A percentile compares a stretch with the other conserved stretches of the same genome.
These are phyloP conservation scores for Evernia prunastri DNA, from an alignment of 495 filamentous ascomycete genomes.

Conservation along the genomic window DNA sequence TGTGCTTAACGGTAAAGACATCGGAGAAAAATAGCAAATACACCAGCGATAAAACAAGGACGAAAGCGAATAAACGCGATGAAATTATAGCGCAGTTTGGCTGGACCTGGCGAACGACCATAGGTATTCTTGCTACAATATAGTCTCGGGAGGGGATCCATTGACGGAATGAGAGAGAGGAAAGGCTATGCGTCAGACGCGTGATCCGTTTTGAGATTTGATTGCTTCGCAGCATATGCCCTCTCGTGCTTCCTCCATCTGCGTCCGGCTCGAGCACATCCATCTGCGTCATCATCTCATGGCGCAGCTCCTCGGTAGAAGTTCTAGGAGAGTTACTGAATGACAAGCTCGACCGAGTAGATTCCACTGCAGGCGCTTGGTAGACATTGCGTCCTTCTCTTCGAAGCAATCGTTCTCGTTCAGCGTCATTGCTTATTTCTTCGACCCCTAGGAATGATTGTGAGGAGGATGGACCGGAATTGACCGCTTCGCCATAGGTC, in stretches of 20 bases:
- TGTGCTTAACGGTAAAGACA: constrained; percentile 52
- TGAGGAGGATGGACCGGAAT: constrained; percentile 54
- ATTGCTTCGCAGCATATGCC: constrained; percentile 35
- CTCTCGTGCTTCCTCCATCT: constrained; percentile 28
- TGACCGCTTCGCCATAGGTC: constrained; percentile 85
- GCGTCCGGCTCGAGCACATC: constrained; percentile 71
- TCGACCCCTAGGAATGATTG: constrained; percentile 53
- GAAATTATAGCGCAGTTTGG: constrained; percentile 50
- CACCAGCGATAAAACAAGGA: constrained; percentile 65
- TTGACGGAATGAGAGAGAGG: constrained; percentile 48
- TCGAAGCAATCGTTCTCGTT: constrained; percentile 54
- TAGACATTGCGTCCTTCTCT: constrained; percentile 46
- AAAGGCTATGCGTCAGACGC: constrained; percentile 47
- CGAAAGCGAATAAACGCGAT: constrained; percentile 63
- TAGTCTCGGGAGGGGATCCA: constrained; percentile 36
- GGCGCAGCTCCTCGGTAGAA: constrained; percentile 57
- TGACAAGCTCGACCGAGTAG: constrained; percentile 55
- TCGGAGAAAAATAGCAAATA: constrained; percentile 82
- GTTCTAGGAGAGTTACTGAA: constrained; percentile 40
- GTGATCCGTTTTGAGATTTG: constrained; percentile 52
- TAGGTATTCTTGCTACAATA: constrained; percentile 22
- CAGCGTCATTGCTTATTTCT: constrained; percentile 51
- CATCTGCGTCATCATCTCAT: constrained; percentile 76
- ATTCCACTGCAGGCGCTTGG: constrained; percentile 70
- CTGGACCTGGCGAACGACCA: constrained; percentile 19